Base-by-base conservation (phyloP, 192 early-diverging fungal species). In the Entrophospora sp. region DNA sequence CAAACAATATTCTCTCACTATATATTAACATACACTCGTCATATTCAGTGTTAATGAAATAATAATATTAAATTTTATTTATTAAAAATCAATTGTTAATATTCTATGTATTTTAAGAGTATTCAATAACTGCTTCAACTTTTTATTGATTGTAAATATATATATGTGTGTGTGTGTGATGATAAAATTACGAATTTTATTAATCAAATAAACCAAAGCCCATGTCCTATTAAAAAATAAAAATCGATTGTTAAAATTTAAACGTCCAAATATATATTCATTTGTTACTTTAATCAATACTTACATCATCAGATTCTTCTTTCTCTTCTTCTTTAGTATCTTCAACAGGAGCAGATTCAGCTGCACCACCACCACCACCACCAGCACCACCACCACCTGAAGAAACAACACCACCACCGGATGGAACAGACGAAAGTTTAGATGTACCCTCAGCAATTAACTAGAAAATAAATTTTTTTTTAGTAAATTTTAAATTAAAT, bases 121-220 rank as follows among this genome's bases (percentile, higher is more conserved):
- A n/a, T n/a, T n/a, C n/a, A n/a, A n/a, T n/a, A n/a, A n/a, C n/a
- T n/a, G n/a, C n/a, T n/a, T n/a, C n/a, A n/a, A n/a, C n/a, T n/a
- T n/a, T n/a, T n/a, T n/a, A n/a, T n/a, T n/a, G n/a, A n/a, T n/a
- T n/a, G n/a, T n/a, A n/a, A n/a, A n/a, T n/a, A n/a, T n/a, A n/a
- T n/a, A n/a, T n/a, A n/a, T n/a, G n/a, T n/a, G n/a, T n/a, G n/a
- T n/a, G n/a, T n/a, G n/a, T n/a, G n/a, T n/a, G n/a, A n/a, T n/a
- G n/a, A n/a, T n/a, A n/a, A n/a, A n/a, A n/a, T n/a, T n/a, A n/a
- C n/a, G n/a, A n/a, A n/a, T n/a, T n/a, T n/a, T n/a, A n/a, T 91
- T 95, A 95, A 84, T 95, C 93, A 83, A 95, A 95, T 70, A 95
- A 89, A 91, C 93, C 93, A 79, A 95, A 90, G 73, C 91, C 93